Percentiles rank a stretch among this genome's conserved stretches.
Conservation (phyloP, 2,329 filamentous ascomycete species). For the Lasiodiplodia gonubiensis region DNA sequence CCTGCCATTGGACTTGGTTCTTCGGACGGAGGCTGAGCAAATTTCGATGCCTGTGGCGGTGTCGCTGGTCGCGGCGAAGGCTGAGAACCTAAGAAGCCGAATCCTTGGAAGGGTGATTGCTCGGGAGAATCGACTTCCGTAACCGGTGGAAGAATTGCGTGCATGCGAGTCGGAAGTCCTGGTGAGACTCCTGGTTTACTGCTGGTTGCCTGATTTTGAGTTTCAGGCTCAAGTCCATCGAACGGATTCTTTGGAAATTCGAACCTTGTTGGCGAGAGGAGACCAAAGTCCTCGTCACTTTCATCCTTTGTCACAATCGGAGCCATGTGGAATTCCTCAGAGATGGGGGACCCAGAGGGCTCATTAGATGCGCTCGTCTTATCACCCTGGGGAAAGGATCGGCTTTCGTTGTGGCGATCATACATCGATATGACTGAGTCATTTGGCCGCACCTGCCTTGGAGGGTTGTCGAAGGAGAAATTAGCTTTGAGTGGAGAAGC, state of each 20-base stretch:
- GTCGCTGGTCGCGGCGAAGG: conserved; percentile 17
- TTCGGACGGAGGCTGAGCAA: conserved; percentile 13
- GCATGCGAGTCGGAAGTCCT: conserved; percentile 13
- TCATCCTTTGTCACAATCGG: conserved; percentile 35
- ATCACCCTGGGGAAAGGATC: conserved; percentile 1
- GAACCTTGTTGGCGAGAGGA: conserved; percentile 49
- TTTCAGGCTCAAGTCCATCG: conserved; percentile 30
- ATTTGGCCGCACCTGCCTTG: conserved; percentile 22
- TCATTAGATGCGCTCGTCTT: conserved; percentile 3
- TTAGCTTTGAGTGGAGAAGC: conserved; percentile 24
- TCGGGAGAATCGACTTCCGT: conserved; percentile 17
- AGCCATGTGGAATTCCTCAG: conserved; percentile 45
- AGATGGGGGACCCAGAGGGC: conserved; percentile 45
- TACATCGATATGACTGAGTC: conserved; percentile 29
- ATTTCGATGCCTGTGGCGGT: conserved; percentile 6
- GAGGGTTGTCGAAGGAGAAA: conserved; percentile 23
- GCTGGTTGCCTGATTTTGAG: neutral
- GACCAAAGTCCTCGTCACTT: conserved; percentile 46
- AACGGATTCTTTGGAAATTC: conserved; percentile 47
- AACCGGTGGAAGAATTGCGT: conserved; percentile 26
- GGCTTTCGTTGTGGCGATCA: conserved; percentile 14
- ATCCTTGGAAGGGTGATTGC: conserved; percentile 25
- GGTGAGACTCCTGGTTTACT: conserved; percentile 10
- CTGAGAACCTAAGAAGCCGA: conserved; percentile 23
- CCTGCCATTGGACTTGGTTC: conserved; percentile 27